Base-by-base conservation (phyloP, 164 flowering plant species). In the Magnolia changhungtana region DNA sequence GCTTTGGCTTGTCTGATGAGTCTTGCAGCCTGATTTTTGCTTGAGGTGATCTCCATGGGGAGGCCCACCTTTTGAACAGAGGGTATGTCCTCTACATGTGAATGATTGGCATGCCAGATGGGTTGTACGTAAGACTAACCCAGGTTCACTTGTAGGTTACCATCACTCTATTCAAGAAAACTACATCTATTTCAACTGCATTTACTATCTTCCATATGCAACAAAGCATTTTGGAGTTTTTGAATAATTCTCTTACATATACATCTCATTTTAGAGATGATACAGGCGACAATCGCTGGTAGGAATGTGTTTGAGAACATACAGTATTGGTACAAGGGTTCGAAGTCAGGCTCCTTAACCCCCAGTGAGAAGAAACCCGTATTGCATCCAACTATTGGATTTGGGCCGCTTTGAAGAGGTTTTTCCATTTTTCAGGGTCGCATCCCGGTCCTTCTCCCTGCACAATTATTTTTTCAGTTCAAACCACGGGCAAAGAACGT, bases 381-480 rank as follows among this genome's bases (percentile, higher is more conserved):
- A 14, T 14, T 10, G 49, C 70, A 67, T 27, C 49, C 37, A 27
- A 67, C 31, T 71, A 83, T 63, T 84, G 72, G 37, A 59, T 29
- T 76, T 83, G 73, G 11, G 93, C 92, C 76, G 85, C 81, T 86
- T 75, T 83, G 81, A 95, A 95, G 67, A 95, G 85, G 71, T 90
- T 91, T 74, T 74, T 77, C 98, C 98, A 95, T 76, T 88, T 87
- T 66, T 87, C 83, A 3, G 84, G 79, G 80, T 95, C 89, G 72
- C 84, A 88, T 78, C 89, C 97, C 24, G 98, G 98, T 71, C 97
- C 98, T 63, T 95, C 95, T 0, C 97, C 97, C 98, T 95, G 88
- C 81, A 82, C 59, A 73, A 66, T 4, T 11, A 29, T 10, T 20
- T 18, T 20, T 29, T 67, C 37, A 67, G 70, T 24, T 67, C 19